Conservation (phyloP, 352 stramenopile species). For the Globisporangium abappressorium region DNA sequence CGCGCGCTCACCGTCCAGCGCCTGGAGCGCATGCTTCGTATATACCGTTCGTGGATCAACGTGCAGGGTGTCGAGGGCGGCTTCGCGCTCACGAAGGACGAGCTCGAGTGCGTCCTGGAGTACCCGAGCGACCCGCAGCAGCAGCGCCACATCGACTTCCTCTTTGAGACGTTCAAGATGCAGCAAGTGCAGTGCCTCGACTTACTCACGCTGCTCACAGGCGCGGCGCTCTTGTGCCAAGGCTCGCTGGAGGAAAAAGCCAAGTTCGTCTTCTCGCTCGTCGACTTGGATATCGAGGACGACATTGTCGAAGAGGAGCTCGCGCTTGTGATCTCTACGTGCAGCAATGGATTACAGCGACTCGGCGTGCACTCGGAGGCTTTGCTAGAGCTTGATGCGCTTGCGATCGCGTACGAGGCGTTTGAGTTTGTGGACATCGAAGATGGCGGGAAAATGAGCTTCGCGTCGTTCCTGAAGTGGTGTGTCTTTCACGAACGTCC, state of each 20-base stretch:
- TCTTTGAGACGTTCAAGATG: constrained; percentile 43
- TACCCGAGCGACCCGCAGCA: constrained; percentile 25
- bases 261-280: constrained; percentile 59
- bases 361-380: constrained; percentile 27
- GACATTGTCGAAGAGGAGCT: constrained; percentile 73
- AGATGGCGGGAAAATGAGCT: constrained; percentile 68
- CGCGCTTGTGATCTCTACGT: constrained; percentile 57
- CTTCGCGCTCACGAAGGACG: constrained; percentile 54
- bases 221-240: constrained; percentile 40
- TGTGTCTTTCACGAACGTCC: constrained; percentile 63
- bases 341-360: constrained; percentile 36
- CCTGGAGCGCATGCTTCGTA: constrained; percentile 52
- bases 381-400: constrained; percentile 42
- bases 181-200: constrained; percentile 31
- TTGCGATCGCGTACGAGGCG: constrained; percentile 60
- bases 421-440: constrained; percentile 64
- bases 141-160: constrained; percentile 34
- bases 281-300: constrained; percentile 74
- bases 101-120: constrained; percentile 64
- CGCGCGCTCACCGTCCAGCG: constrained; percentile 34
- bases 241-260: constrained; percentile 50
- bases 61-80: constrained; percentile 49
- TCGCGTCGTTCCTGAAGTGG: constrained; percentile 62
- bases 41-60: constrained; percentile 59
- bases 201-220: constrained; percentile 51